Evolutionary conservation across 1,284 basidiomycete species (phyloP).

Genomic region (Cryptococcus hybrid): DNA sequence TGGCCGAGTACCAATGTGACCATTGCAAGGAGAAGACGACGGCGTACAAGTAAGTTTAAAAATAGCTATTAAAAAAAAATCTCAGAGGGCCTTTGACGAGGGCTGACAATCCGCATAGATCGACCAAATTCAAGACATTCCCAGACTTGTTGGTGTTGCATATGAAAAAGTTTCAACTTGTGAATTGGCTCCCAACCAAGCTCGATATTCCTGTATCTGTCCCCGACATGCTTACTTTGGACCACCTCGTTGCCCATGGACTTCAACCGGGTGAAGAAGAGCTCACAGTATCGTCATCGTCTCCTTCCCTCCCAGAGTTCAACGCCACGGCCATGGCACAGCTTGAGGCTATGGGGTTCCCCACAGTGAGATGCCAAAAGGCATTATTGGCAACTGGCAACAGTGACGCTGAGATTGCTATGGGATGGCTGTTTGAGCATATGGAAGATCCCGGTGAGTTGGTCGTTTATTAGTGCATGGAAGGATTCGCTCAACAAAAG

Average conservation of each 20-base stretch:
- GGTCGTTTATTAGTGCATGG: neutral
- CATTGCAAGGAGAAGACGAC: conserved; percentile 61
- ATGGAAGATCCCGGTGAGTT: conserved; percentile 85
- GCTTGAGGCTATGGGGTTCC: conserved; percentile 86
- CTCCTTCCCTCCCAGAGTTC: conserved; percentile 63
- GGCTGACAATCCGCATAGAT: conserved; percentile 49
- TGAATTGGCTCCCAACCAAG: conserved; percentile 97
- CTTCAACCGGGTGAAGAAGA: conserved; percentile 70
- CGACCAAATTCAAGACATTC: conserved; percentile 78
- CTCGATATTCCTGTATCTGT: conserved; percentile 88
- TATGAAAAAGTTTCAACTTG: conserved; percentile 90
- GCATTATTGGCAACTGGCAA: conserved; percentile 88
- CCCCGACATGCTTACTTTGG: conserved; percentile 63
- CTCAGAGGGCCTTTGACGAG: neutral
- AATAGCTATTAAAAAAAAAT: neutral
- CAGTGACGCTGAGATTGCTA: conserved; percentile 73
- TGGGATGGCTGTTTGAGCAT: conserved; percentile 94
- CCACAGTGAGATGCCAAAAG: conserved; percentile 74
- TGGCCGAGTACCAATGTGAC: conserved; percentile 67
- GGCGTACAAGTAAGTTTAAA: conserved; percentile 60
- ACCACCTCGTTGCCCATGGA: conserved; percentile 69
- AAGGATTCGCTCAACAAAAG: conserved; percentile 2
- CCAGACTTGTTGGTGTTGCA: conserved; percentile 87
- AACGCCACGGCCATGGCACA: conserved; percentile 70
- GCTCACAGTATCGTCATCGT: conserved; percentile 55